These are phyloP conservation scores for Aspergillus affinis DNA, from an alignment of 495 filamentous ascomycete genomes.

Conservation along the genomic window DNA sequence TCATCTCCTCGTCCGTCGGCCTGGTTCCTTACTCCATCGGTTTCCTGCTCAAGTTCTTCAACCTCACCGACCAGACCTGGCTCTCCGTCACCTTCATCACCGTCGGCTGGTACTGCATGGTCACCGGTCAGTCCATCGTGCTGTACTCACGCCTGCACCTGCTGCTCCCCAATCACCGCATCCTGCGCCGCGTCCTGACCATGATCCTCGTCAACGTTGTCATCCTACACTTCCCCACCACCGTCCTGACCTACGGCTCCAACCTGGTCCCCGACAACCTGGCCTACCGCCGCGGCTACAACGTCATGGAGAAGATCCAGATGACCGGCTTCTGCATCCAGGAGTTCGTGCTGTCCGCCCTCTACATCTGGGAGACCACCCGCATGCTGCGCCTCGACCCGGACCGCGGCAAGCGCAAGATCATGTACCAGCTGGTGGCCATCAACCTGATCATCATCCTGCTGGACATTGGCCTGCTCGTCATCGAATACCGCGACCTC, in stretches of 20 bases:
- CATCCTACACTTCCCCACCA: constrained; percentile 56
- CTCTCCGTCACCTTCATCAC: constrained; percentile 46
- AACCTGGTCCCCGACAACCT: constrained; percentile 38
- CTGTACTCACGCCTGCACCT: constrained; percentile 69
- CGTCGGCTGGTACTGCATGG: constrained; percentile 63
- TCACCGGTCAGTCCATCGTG: constrained; percentile 65
- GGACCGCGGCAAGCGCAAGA: constrained; percentile 46
- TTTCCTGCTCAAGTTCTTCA: constrained; percentile 61
- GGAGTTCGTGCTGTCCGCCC: constrained; percentile 57
- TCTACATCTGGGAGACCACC: constrained; percentile 60
- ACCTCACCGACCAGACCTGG: constrained; percentile 38
- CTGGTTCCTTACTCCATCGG: constrained; percentile 58
- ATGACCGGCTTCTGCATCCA: constrained; percentile 63
- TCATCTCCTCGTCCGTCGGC: constrained; percentile 53
- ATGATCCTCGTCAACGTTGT: constrained; percentile 61
- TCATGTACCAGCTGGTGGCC: constrained; percentile 56
- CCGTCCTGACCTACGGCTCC: constrained; percentile 55
- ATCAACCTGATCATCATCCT: constrained; percentile 59
- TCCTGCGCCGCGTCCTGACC: constrained; percentile 50
- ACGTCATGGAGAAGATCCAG: constrained; percentile 63
- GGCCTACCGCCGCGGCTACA: constrained; percentile 44
- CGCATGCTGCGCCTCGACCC: constrained; percentile 48
- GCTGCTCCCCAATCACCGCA: constrained; percentile 48
- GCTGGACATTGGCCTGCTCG: constrained; percentile 56
- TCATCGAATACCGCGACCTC: constrained; percentile 54